These are phyloP conservation scores for Sclerotinia spermophila DNA, from an alignment of 2,329 filamentous ascomycete species.

Conservation along the genomic window DNA sequence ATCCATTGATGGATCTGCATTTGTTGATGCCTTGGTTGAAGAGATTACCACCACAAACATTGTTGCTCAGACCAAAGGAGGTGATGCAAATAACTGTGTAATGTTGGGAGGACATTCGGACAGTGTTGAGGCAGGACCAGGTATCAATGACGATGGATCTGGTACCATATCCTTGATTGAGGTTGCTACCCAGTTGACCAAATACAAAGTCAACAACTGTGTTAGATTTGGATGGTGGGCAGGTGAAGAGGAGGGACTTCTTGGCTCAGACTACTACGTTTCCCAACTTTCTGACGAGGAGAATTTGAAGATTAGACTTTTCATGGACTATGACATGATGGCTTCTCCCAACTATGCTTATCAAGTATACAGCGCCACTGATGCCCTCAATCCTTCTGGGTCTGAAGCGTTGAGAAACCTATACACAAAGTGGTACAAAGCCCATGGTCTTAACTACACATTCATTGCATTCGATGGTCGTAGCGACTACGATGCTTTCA, in stretches of 20 bases:
- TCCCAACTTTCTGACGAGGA: slow-evolving; percentile 52
- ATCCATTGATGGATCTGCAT: slow-evolving; percentile 52
- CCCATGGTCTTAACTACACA: slow-evolving; percentile 60
- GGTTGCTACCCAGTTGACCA: slow-evolving; percentile 55
- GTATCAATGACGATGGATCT: slow-evolving; percentile 43
- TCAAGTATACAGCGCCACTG: slow-evolving; percentile 69
- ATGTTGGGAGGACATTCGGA: slow-evolving; percentile 64
- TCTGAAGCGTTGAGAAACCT: slow-evolving; percentile 66
- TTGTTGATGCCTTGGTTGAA: slow-evolving; percentile 55
- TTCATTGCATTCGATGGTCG: slow-evolving; percentile 74
- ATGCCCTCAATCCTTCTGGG: slow-evolving; percentile 65
- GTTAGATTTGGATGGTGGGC: slow-evolving; percentile 67
- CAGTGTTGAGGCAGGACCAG: slow-evolving; percentile 57
- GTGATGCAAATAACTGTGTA: slow-evolving; percentile 60
- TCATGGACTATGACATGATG: slow-evolving; percentile 70
- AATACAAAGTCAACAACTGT: slow-evolving; percentile 59
- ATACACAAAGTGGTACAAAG: slow-evolving; percentile 64
- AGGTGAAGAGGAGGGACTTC: slow-evolving; percentile 62
- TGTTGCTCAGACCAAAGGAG: slow-evolving; percentile 56
- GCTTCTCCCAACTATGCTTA: slow-evolving; percentile 64
- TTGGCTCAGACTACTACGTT: slow-evolving; percentile 62
- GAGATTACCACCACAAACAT: slow-evolving; percentile 47
- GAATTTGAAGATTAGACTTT: slow-evolving; percentile 59
- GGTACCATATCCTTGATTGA: slow-evolving; percentile 52
- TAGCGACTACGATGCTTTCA: slow-evolving; percentile 77